phyloP scores from a whole-genome alignment of 2,329 filamentous ascomycete genomes.

The Tolypocladium nubicola region DNA sequence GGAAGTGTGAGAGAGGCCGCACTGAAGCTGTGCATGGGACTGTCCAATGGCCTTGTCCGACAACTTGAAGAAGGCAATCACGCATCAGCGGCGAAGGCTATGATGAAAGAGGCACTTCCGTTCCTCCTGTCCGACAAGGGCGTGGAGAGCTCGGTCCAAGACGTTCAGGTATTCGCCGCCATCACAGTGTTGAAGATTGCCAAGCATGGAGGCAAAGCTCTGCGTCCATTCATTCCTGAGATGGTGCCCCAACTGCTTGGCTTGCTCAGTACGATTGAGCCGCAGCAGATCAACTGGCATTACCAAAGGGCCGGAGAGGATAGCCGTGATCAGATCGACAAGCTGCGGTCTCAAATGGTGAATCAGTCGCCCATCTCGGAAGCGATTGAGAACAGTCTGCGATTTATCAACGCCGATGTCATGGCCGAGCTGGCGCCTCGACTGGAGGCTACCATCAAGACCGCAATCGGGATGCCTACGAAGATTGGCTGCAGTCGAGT shows the following conservation, averaged over 20 bases:
- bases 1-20: conserved; percentile 76
- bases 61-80: conserved; percentile 71
- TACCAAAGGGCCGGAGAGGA: conserved; percentile 84
- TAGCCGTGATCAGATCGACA: conserved; percentile 83
- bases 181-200: conserved; percentile 78
- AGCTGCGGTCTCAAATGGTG: conserved; percentile 69
- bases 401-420: conserved; percentile 67
- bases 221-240: conserved; percentile 71
- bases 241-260: conserved; percentile 74
- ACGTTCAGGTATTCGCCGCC: conserved; percentile 78
- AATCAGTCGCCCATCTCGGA: conserved; percentile 84
- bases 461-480: conserved; percentile 79
- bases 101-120: conserved; percentile 79
- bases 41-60: conserved; percentile 78
- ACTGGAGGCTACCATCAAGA: conserved; percentile 72
- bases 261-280: conserved; percentile 79
- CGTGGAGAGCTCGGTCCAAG: conserved; percentile 77
- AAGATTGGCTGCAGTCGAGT: conserved; percentile 87
- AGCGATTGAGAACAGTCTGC: conserved; percentile 79
- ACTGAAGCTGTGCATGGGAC: conserved; percentile 66
- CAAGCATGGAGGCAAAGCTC: conserved; percentile 71
- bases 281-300: conserved; percentile 81
- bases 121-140: conserved; percentile 85
- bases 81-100: conserved; percentile 58
- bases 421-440: conserved; percentile 64